Conservation (phyloP, 345 rosid species). For the Brassica incana region DNA sequence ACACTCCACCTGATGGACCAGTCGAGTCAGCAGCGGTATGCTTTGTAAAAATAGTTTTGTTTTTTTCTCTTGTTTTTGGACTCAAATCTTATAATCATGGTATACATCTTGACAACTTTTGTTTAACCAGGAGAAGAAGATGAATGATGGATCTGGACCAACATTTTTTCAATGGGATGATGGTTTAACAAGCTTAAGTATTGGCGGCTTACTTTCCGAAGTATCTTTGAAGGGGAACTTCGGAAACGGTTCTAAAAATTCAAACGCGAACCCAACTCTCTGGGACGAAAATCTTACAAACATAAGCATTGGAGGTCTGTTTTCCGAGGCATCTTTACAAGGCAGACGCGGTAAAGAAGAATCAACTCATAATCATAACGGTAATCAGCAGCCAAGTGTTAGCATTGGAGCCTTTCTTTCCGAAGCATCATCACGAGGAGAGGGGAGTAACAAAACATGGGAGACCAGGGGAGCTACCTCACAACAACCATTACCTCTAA, state of each 20-base stretch:
- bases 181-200: constrained; percentile 34
- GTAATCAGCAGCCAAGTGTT: constrained; percentile 16
- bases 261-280: constrained; percentile 41
- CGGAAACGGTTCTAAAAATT: constrained; percentile 33
- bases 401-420: constrained; percentile 5
- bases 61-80: constrained; percentile 3
- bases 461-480: constrained; percentile 5
- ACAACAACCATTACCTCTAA: constrained; percentile 52
- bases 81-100: not conserved
- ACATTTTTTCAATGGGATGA: constrained; percentile 65
- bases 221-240: constrained; percentile 65
- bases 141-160: constrained; percentile 24
- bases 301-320: constrained; percentile 80
- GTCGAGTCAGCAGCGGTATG: constrained; percentile 34
- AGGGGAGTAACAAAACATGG: constrained; percentile 21
- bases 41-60: not conserved
- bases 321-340: constrained; percentile 81
- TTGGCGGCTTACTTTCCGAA: constrained; percentile 37
- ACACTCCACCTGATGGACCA: constrained; percentile 37
- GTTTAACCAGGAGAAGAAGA: not conserved
- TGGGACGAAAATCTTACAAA: constrained; percentile 71
- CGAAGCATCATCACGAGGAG: constrained; percentile 25
- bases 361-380: constrained; percentile 39
- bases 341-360: constrained; percentile 40
- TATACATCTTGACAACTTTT: not conserved